Evolutionary conservation across 129 eudicot genomes (phyloP).

Genomic region (Lactuca sativa): DNA sequence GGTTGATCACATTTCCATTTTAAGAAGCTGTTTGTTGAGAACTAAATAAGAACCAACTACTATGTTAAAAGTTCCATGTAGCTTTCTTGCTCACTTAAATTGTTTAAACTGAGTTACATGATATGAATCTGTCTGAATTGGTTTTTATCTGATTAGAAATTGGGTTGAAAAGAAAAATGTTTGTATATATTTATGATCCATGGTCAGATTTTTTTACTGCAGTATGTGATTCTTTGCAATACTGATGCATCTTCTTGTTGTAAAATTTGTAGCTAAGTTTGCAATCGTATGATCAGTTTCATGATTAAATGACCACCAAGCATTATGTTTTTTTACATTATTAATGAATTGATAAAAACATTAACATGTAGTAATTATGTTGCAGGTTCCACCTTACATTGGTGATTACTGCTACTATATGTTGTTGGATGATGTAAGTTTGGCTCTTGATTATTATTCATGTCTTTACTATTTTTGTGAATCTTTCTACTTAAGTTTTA

Average conservation of each 20-base stretch:
- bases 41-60: constrained; percentile 2
- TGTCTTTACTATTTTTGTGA: neutral
- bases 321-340: neutral
- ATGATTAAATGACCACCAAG: neutral
- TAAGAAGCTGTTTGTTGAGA: neutral
- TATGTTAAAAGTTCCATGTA: too few species aligned
- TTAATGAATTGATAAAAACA: constrained; percentile 1
- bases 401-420: constrained; percentile 90
- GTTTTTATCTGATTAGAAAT: too few species aligned
- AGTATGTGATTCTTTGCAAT: neutral
- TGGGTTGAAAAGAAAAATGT: constrained; percentile 1
- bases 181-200: neutral
- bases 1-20: neutral
- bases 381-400: constrained; percentile 87
- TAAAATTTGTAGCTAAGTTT: constrained; percentile 5
- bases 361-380: constrained; percentile 18
- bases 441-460: constrained; percentile 9
- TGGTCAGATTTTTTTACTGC: neutral
- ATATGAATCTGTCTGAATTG: too few species aligned
- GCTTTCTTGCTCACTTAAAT: too few species aligned
- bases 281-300: constrained; percentile 14
- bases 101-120: too few species aligned
- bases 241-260: neutral
- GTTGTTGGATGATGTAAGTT: constrained; percentile 99
- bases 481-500: neutral